These are phyloP conservation scores for Colletotrichum sp. DNA, from an alignment of 2,329 filamentous ascomycete species.

Conservation along the genomic window DNA sequence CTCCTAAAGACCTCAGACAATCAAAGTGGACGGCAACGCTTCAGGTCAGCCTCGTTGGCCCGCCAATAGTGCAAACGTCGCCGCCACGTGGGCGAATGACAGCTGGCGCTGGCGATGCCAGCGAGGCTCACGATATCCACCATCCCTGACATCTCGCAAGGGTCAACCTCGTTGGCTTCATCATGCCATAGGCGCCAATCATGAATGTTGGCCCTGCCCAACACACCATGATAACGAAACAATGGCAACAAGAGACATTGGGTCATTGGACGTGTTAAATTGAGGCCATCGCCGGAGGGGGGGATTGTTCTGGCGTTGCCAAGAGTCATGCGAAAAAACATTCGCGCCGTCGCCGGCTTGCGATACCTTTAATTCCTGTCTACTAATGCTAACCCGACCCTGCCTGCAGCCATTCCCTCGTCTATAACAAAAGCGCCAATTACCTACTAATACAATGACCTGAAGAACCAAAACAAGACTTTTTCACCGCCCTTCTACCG, in stretches of 20 bases:
- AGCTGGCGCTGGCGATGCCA: neutral
- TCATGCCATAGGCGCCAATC: neutral
- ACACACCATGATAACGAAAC: neutral
- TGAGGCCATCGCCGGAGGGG: neutral
- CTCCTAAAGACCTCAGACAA: neutral
- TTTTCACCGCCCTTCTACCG: neutral
- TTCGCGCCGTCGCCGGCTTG: neutral
- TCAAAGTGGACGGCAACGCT: neutral
- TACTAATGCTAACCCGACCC: neutral
- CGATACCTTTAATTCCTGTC: neutral
- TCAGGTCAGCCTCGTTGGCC: neutral
- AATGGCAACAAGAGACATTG: neutral
- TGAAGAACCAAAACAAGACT: neutral
- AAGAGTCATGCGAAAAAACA: neutral
- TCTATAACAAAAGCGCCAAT: neutral
- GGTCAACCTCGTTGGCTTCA: conserved; percentile 6
- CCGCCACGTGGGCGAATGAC: conserved; percentile 4
- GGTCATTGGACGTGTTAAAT: neutral
- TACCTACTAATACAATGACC: neutral
- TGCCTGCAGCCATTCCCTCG: neutral
- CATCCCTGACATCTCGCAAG: neutral
- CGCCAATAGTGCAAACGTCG: neutral
- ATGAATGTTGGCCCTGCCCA: neutral
- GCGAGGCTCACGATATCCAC: neutral
- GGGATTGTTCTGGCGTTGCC: neutral